Evolutionary conservation across 768 basidiomycete genomes (phyloP), one percentile per base, ranked within the genome.

Genomic region (Kwoniella sp.): DNA sequence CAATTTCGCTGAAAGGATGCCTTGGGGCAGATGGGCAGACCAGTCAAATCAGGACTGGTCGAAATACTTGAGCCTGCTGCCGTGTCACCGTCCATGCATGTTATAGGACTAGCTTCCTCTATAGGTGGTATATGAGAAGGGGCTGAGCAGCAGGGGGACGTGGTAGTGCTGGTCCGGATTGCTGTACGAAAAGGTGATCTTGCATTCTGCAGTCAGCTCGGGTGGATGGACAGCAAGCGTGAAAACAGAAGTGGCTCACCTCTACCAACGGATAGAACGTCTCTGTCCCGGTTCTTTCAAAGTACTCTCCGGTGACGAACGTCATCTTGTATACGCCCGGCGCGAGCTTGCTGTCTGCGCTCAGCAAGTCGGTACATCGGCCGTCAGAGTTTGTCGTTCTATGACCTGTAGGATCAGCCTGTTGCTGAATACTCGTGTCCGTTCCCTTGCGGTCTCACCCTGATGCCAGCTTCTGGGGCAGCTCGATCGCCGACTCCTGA

Each of bases 261-360:
- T 95, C 90, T 5, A 93, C 85, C 80, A 84, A 84, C 3, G 91
- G 91, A 76, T 90, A 93, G 68, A 95, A 93, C 5, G 85, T 85
- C 50, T 81, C 77, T 39, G 82, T 79, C 15, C 77, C 79, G 0
- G 79, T 80, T 22, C 62, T 74, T 31, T 84, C 82, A 67, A 92
- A 92, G 74, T 92, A 92, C 8, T 83, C 80, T 57, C 84, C 84
- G 1, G 87, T 88, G 69, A 83, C 81, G 78, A 95, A 93, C 15
- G 84, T 78, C 60, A 93, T 80, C 75, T 89, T 93, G 77, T 95
- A 95, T 2, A 81, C 75, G 0, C 86, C 87, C 3, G 80, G 74
- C 15, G 75, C 57, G 0, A 88, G 77, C 37, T 77, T 77, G 9
- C 77, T 79, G 6, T 77, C 71, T 36, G 87, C 81, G 15, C 59